Evolutionary conservation across 2,329 filamentous ascomycete genomes (phyloP), one percentile per base, ranked within the genome.

Genomic region (Penicillium sp.): DNA sequence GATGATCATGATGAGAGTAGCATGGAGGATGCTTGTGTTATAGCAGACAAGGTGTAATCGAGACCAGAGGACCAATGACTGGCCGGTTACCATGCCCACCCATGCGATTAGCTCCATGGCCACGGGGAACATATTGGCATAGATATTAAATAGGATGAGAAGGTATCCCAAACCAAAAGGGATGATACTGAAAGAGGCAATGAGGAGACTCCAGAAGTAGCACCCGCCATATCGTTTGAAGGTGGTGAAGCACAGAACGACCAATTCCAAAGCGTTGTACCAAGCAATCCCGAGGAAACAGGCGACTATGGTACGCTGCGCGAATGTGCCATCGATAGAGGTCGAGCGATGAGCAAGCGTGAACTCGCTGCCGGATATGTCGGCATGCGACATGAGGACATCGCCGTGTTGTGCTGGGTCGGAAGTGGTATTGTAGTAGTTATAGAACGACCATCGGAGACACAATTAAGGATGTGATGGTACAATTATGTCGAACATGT

Each of bases 171-270:
- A 57, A 5, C 68, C 63, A 53, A 76, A 73, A 1, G 73, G 68
- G 11, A 74, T 65, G 44, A 77, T 69, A 37, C 72, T 74, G 39
- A 68, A 44, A 25, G 72, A 70, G 9, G 75, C 63, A 5, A 73
- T 53, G 22, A 77, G 60, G 30, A 76, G 64, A 52, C 69, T 72
- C 71, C 73, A 78, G 58, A 78, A 78, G 60, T 78, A 78, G 11
- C 76, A 64, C 0, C 75, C 73, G 35, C 58, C 59, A 54, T 73
- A 74, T 41, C 63, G 62, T 42, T 68, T 71, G 63, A 78, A 78
- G 4, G 73, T 76, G 39, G 69, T 61, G 49, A 75, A 74, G 46
- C 76, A 66, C 46, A 77, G 69, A 30, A 77, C 64, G 38, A 73
- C 63, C 25, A 78, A 64, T 52, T 78, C 76, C 29, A 76, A 48